These are phyloP conservation scores for Aspergillus neotritici DNA, from an alignment of 2,329 filamentous ascomycete genomes.

Conservation along the genomic window DNA sequence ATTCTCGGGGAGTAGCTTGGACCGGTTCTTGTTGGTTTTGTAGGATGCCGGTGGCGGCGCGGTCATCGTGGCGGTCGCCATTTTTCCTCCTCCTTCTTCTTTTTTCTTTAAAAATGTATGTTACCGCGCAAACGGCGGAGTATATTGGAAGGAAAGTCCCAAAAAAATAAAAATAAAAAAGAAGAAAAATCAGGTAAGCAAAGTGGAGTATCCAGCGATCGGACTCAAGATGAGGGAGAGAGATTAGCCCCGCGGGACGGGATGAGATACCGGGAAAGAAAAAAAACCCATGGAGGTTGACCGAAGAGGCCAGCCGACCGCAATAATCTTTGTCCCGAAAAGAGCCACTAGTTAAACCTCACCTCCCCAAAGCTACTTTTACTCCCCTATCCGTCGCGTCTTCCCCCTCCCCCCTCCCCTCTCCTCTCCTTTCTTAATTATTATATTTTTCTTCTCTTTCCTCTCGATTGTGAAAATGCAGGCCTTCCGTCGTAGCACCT, in stretches of 20 bases:
- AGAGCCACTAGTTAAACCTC: too few relatives aligned
- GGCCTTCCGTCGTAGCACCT: slow-evolving; percentile 69
- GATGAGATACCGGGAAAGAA: slow-evolving; percentile 2
- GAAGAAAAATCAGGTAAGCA: neutral
- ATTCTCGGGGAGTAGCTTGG: slow-evolving; percentile 81
- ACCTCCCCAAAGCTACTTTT: neutral
- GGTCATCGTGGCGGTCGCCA: slow-evolving; percentile 60
- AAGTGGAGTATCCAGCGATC: too few relatives aligned
- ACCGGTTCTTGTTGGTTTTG: slow-evolving; percentile 57
- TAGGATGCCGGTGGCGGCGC: slow-evolving; percentile 49
- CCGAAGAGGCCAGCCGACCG: slow-evolving; percentile 24
- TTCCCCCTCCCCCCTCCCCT: slow-evolving; percentile 7
- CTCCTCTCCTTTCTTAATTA: slow-evolving; percentile 10
- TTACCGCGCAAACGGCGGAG: too few relatives aligned
- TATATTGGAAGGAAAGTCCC: neutral
- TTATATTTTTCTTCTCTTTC: slow-evolving; percentile 15
- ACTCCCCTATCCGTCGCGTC: slow-evolving; percentile 11
- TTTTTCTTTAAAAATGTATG: too few relatives aligned
- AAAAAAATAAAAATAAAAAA: slow-evolving; percentile 2
- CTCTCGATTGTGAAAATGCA: slow-evolving; percentile 57
- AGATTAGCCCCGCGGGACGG: slow-evolving; percentile 12
- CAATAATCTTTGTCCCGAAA: slow-evolving; percentile 33
- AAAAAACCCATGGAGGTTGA: slow-evolving; percentile 19
- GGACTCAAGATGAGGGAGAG: slow-evolving; percentile 6
- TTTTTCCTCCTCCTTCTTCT: slow-evolving; percentile 29